Conservation (phyloP, 768 basidiomycete species). For the Strobilomyces dryophilus region DNA sequence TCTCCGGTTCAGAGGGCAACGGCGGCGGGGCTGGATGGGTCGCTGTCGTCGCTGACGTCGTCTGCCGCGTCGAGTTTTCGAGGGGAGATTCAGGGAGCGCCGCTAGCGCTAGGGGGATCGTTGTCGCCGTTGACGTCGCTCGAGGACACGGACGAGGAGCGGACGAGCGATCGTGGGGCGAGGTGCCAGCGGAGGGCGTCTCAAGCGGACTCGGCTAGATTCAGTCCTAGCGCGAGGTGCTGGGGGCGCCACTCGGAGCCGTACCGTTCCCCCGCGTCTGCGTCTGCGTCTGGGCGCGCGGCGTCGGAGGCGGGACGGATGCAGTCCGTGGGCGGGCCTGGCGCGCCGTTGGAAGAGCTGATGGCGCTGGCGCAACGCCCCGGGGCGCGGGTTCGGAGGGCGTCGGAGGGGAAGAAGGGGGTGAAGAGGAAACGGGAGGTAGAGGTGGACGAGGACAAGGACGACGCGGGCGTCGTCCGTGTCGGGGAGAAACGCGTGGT, state of each 20-base stretch:
- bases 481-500: not conserved
- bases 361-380: conserved; percentile 11
- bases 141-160: not conserved
- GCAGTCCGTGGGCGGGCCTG: conserved; percentile 14
- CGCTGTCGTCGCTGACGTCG: not conserved
- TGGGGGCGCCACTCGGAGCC: not conserved
- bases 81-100: no score
- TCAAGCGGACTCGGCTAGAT: no score
- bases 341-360: conserved; percentile 18
- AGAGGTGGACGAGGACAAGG: not conserved
- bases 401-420: conserved; percentile 4
- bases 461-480: not conserved
- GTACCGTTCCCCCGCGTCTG: not conserved
- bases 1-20: no score
- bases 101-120: no score
- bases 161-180: not conserved
- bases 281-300: not conserved
- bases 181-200: no score
- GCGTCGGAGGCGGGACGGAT: not conserved
- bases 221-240: not conserved
- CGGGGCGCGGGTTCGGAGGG: conserved; percentile 7
- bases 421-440: conserved; percentile 16
- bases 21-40: no score
- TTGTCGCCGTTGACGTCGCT: conserved; percentile 20
- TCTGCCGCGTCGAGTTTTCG: no score